phyloP scores from a whole-genome alignment of 371 early-diverging fungal species.

The Thermomucor indicae-seudaticae region DNA sequence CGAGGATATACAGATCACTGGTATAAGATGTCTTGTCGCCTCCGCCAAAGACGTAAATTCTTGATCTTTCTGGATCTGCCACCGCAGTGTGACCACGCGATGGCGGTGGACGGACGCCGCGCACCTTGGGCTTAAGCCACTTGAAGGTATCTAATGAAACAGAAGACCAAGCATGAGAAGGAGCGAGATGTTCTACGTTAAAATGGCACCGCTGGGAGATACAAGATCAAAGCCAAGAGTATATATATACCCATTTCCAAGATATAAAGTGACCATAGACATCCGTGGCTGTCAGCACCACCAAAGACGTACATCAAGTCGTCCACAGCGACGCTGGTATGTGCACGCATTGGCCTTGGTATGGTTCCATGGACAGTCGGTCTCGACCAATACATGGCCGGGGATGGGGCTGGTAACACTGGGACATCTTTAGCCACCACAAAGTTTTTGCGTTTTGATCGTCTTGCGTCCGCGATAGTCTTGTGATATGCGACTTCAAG shows the following conservation, averaged over 20 bases:
- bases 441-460: neutral
- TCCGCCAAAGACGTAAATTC: constrained; percentile 76
- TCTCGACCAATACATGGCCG: constrained; percentile 79
- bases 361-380: constrained; percentile 18
- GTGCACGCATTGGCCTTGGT: constrained; percentile 58
- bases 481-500: neutral
- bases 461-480: neutral
- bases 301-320: constrained; percentile 76
- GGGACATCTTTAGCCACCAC: constrained; percentile 5
- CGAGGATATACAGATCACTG: constrained; percentile 68
- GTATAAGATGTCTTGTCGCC: constrained; percentile 80
- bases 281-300: constrained; percentile 65
- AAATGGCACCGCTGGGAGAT: too few relatives aligned
- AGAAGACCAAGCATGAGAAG: too few relatives aligned
- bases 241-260: constrained; percentile 68
- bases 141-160: constrained; percentile 67
- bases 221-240: too few relatives aligned
- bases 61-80: constrained; percentile 36
- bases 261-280: constrained; percentile 65
- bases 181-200: too few relatives aligned
- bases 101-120: constrained; percentile 63
- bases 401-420: constrained; percentile 51
- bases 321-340: constrained; percentile 63
- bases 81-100: constrained; percentile 74
- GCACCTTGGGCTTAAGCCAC: constrained; percentile 67